Evolutionary conservation across 805 yeast genomes (phyloP), one percentile per base, ranked within the genome.

Genomic region (Komagataella phaffii): DNA sequence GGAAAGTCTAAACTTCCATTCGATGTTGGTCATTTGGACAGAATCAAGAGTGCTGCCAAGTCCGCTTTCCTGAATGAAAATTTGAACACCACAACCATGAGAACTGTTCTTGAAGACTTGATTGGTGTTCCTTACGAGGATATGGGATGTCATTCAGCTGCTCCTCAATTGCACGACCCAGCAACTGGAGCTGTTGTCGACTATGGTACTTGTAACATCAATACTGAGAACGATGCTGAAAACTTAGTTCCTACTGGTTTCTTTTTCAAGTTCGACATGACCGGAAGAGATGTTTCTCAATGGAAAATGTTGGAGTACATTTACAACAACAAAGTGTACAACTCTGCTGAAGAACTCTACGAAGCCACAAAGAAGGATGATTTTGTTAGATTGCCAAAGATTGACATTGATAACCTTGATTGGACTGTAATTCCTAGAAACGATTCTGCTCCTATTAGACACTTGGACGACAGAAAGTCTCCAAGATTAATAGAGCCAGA

Each of bases 401-500:
- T 56, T 7, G 50, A 53, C 30, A 21, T 54, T 7, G 21, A 53
- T 18, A 10, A 30, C n/a, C 40, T 30, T 30, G 40, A 30, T 14
- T 56, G 54, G 18, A 52, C 57, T 10, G 55, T 52, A 43, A 51
- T 58, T 45, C 61, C 57, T 23, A 53, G 54, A 3, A 56, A 58
- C 56, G 50, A 47, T 14, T 50, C 24, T 10, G 4, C 10, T 7
- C 21, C 40, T n/a, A 21, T 21, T 17, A 40, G 52, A 24, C 19
- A 24, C 5, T 47, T 50, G 14, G 65, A 61, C 50, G 58, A 61
- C 2, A 60, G 57, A 45, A 46, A 54, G 12, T 54, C 63, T 5
- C 65, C 65, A 48, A 51, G 57, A 18, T 7, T 50, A 1, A 44
- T 61, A 45, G 64, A 61, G 48, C 64, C 64, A 24, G 53, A 60